phyloP scores from a whole-genome alignment of 345 rosid genomes.

The Eucalyptus camaldulensis region DNA sequence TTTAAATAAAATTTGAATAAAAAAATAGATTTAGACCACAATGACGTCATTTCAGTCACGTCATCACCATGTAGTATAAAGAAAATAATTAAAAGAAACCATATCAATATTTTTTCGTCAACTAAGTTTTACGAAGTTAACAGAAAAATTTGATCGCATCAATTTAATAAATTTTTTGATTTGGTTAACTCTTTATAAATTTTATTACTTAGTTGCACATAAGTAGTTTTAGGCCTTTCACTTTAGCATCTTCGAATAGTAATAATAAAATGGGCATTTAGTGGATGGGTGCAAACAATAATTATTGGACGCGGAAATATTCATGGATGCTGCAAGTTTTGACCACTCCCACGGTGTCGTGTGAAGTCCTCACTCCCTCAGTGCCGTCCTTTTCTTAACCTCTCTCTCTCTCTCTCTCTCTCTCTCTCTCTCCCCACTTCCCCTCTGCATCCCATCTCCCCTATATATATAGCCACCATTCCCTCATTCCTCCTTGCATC shows the following conservation, averaged over 20 bases:
- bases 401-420: not conserved
- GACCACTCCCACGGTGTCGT: not conserved
- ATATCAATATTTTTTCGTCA: too few species aligned
- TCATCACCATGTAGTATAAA: too few species aligned
- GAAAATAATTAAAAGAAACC: too few species aligned
- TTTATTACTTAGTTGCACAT: too few species aligned
- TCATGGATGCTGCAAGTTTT: not conserved
- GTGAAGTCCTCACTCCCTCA: not conserved
- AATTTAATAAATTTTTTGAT: too few species aligned
- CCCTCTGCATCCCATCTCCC: not conserved
- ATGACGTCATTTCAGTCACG: fast-evolving
- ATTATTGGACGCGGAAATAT: not conserved
- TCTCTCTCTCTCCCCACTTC: not conserved
- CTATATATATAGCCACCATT: not conserved
- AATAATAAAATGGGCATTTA: not conserved
- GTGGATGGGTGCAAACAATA: not conserved
- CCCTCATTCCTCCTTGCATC: not conserved
- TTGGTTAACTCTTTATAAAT: too few species aligned
- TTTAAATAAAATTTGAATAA: too few species aligned
- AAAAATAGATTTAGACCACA: too few species aligned
- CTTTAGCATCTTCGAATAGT: not conserved
- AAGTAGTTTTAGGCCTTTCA: too few species aligned
- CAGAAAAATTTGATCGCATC: too few species aligned
- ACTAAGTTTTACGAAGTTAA: too few species aligned
- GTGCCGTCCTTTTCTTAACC: not conserved